Evolutionary conservation across 768 basidiomycete species (phyloP).

Genomic region (Suillus bovinus): DNA sequence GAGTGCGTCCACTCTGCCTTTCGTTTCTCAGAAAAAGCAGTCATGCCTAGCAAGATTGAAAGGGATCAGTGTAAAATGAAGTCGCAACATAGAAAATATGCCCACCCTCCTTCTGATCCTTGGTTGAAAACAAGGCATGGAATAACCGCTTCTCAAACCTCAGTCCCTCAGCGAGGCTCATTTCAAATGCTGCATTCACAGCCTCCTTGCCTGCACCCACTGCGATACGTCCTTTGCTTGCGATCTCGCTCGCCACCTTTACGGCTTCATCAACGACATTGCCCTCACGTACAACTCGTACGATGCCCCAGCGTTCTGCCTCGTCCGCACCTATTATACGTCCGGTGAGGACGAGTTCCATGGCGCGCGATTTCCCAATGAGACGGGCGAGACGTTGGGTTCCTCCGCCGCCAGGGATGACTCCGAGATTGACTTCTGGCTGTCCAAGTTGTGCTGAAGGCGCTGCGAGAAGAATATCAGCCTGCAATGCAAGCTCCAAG

Average conservation of each 20-base stretch:
- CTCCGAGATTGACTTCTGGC: conserved; percentile 94
- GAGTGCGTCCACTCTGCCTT: conserved; percentile 77
- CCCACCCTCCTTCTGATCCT: conserved; percentile 93
- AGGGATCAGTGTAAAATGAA: conserved; percentile 9
- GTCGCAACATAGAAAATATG: conserved; percentile 7
- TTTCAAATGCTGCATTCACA: conserved; percentile 90
- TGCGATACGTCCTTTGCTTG: conserved; percentile 79
- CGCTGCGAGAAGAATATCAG: conserved; percentile 92
- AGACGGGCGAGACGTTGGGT: conserved; percentile 86
- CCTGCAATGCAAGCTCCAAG: conserved; percentile 95
- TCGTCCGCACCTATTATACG: conserved; percentile 78
- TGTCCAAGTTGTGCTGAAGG: conserved; percentile 92
- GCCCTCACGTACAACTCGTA: conserved; percentile 74
- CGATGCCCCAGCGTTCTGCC: conserved; percentile 86
- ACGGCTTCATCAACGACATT: conserved; percentile 89
- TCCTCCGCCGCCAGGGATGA: conserved; percentile 94
- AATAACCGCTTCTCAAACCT: conserved; percentile 87
- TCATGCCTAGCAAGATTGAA: conserved; percentile 66
- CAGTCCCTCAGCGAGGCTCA: conserved; percentile 79
- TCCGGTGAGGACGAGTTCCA: conserved; percentile 94
- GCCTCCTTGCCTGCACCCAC: conserved; percentile 91
- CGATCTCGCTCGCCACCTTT: conserved; percentile 73
- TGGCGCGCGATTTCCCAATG: conserved; percentile 90
- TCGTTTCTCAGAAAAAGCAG: conserved; percentile 92
- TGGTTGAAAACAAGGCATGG: conserved; percentile 89